A percentile compares a stretch with the other conserved stretches of the same genome.
Evolutionary conservation across 495 filamentous ascomycete genomes (phyloP).

Genomic region (Mytilinidion resinicola): DNA sequence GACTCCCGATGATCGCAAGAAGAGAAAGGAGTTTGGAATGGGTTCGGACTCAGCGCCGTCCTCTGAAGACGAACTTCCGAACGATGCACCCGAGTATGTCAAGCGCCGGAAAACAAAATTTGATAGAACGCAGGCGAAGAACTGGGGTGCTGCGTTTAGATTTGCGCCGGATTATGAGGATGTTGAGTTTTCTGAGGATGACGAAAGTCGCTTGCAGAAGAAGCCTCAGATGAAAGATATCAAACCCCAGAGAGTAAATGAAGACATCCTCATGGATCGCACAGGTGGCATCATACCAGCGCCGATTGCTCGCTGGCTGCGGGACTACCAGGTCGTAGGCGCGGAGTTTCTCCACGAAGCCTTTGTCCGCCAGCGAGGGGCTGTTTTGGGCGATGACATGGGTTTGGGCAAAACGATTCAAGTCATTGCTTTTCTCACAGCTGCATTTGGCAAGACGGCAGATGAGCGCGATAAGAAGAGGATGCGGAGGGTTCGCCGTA

Average conservation of each 20-base stretch:
- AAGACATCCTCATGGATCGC: constrained; percentile 65
- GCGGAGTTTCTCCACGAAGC: constrained; percentile 79
- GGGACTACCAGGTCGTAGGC: constrained; percentile 85
- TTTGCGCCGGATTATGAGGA: constrained; percentile 76
- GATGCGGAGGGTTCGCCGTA: constrained; percentile 81
- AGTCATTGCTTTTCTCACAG: constrained; percentile 89
- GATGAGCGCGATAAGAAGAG: constrained; percentile 82
- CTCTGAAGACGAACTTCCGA: constrained; percentile 47
- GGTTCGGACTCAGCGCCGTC: constrained; percentile 31
- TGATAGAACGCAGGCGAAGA: constrained; percentile 47
- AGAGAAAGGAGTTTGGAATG: background rate
- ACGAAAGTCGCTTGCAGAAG: constrained; percentile 55
- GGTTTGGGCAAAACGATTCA: constrained; percentile 95
- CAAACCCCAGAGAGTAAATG: constrained; percentile 58
- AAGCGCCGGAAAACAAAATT: constrained; percentile 48
- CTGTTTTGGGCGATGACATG: constrained; percentile 94
- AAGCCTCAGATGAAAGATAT: constrained; percentile 64
- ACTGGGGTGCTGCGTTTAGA: constrained; percentile 63
- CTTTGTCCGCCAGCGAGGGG: constrained; percentile 89
- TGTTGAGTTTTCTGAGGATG: constrained; percentile 83
- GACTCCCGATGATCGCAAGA: background rate
- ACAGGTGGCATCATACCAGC: constrained; percentile 85
- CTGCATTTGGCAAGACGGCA: constrained; percentile 89
- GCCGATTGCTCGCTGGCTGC: constrained; percentile 84
- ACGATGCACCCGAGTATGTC: constrained; percentile 54